Evolutionary conservation across 2,329 filamentous ascomycete species (phyloP).

Genomic region (Claviceps sp.): DNA sequence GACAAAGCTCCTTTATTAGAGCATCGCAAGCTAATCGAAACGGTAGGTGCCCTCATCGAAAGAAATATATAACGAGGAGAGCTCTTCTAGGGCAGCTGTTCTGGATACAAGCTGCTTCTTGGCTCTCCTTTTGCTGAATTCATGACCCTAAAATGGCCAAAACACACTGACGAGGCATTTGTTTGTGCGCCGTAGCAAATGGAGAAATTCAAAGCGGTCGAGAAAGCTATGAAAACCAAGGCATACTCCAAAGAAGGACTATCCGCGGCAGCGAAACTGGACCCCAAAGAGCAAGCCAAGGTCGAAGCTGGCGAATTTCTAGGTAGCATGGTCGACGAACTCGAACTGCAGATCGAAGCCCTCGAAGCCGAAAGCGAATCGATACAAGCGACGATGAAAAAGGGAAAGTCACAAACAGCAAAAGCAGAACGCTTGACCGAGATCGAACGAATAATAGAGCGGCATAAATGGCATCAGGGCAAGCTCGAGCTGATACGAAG

Average conservation of each 20-base stretch:
- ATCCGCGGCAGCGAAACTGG: conserved; percentile 79
- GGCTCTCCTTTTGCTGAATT: neutral
- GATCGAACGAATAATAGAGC: conserved; percentile 72
- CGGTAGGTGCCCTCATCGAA: conserved; percentile 43
- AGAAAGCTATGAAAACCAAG: conserved; percentile 99
- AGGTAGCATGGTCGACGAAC: conserved; percentile 73
- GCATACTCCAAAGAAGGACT: conserved; percentile 97
- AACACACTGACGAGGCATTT: neutral
- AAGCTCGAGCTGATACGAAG: conserved; percentile 86
- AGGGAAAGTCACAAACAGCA: conserved; percentile 73
- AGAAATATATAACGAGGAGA: neutral
- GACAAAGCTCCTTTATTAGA: conserved; percentile 94
- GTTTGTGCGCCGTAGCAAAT: conserved; percentile 55
- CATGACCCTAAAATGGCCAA: neutral
- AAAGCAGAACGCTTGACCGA: conserved; percentile 83
- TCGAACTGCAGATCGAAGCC: conserved; percentile 85
- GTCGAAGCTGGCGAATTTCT: conserved; percentile 79
- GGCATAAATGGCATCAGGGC: conserved; percentile 91
- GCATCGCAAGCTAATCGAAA: conserved; percentile 92
- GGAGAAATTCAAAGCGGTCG: conserved; percentile 99
- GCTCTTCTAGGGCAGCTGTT: neutral
- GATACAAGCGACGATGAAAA: conserved; percentile 82
- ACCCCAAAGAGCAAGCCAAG: conserved; percentile 96
- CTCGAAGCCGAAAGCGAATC: conserved; percentile 82
- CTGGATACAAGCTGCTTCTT: neutral